Evolutionary conservation across 1,139 yeast genomes (phyloP).

Genomic region (Pichia sp.): DNA sequence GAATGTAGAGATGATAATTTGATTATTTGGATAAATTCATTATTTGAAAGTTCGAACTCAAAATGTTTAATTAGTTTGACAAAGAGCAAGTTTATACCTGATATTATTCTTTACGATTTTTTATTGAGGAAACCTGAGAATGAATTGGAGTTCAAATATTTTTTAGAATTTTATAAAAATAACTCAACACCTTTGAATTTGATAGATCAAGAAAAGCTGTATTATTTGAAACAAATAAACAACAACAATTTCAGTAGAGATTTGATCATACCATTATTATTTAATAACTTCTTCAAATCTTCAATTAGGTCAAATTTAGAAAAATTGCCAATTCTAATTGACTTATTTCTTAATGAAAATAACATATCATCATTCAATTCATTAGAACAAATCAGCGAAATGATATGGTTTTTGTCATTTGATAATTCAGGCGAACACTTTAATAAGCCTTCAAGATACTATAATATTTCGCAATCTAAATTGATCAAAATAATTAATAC

Average conservation of each 20-base stretch:
- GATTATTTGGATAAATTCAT: slow-evolving; percentile 27
- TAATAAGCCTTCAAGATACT: slow-evolving; percentile 18
- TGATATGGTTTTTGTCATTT: slow-evolving; percentile 26
- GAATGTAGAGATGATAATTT: slow-evolving; percentile 21
- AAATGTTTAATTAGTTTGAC: slow-evolving; percentile 28
- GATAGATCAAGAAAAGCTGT: slow-evolving; percentile 26
- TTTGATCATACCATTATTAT: slow-evolving; percentile 23
- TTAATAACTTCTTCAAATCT: slow-evolving; percentile 21
- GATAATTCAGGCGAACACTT: slow-evolving; percentile 25
- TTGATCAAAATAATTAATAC: slow-evolving; percentile 20
- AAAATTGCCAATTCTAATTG: slow-evolving; percentile 19
- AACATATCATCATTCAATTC: slow-evolving; percentile 11
- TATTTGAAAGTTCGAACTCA: slow-evolving; percentile 22
- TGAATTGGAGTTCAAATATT: slow-evolving; percentile 25
- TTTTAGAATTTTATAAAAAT: slow-evolving; percentile 21
- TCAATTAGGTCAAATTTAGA: slow-evolving; percentile 21
- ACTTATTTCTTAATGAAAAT: slow-evolving; percentile 16
- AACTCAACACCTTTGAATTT: slow-evolving; percentile 16
- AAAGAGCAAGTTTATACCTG: slow-evolving; percentile 24
- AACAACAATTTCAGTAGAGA: slow-evolving; percentile 16
- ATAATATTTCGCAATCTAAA: slow-evolving; percentile 22
- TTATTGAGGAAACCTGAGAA: slow-evolving; percentile 26
- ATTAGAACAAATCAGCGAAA: slow-evolving; percentile 24
- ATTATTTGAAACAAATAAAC: slow-evolving; percentile 19
- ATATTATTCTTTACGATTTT: slow-evolving; percentile 26